Evolutionary conservation across 768 basidiomycete species (phyloP), one percentile per base, ranked within the genome.

Genomic region (Mycena alexandri): DNA sequence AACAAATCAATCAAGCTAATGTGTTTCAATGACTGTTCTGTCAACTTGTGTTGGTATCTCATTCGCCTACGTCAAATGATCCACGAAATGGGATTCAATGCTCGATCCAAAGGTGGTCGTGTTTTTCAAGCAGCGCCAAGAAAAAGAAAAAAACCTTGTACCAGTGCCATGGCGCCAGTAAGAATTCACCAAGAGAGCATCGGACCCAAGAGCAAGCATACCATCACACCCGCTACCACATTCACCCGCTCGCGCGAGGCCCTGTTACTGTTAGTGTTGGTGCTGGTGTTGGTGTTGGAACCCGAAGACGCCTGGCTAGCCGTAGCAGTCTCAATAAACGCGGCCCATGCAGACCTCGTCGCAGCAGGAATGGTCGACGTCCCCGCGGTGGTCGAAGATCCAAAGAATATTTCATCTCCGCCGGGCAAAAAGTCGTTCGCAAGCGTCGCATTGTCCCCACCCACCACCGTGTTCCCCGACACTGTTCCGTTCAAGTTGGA

Each of bases 401-500:
- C 86, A 52, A 80, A 79, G 56, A 78, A 82, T 46, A 86, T 83
- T 12, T 76, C 84, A 14, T 75, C 74, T 44, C 81, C 79, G 2
- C 84, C 83, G 0, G 79, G 73, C 44, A 85, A 65, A 36, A 81
- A 68, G 29, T 77, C 79, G 38, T 66, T 70, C 1, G 76, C 78
- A 17, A 83, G 74, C 12, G 79, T 65, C 22, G 77, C 24, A 71
- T 77, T 75, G 67, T 85, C 85, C 8, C 85, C 86, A 3, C 67
- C 71, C 19, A 67, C 56, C 29, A 70, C 71, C 21, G 9, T 53
- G 24, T 38, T n/a, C 36, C 53, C 53, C 33, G 67, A 74, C 58
- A 87, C 83, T 11, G 85, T 77, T 3, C 86, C 86, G 4, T 83
- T 85, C 33, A 72, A 53, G 73, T 86, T 85, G 47, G 74, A 73